phyloP scores from a whole-genome alignment of 768 basidiomycete genomes.

The Rhodosporidiobolus sp. region DNA sequence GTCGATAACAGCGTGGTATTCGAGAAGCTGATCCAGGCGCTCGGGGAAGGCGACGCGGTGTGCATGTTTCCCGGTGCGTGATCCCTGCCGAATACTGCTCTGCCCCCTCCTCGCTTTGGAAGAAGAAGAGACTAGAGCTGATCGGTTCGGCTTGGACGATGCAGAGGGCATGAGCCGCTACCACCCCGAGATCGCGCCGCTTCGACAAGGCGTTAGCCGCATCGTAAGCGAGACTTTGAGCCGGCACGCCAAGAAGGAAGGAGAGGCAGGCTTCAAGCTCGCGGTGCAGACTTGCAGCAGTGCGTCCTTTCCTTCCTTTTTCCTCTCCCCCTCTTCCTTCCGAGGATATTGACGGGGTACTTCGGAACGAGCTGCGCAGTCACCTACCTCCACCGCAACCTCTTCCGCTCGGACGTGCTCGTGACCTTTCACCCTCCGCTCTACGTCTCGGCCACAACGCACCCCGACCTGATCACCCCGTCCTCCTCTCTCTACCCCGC shows the following conservation, averaged over 20 bases:
- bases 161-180: constrained; percentile 76
- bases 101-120: too few relatives aligned
- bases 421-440: constrained; percentile 56
- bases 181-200: constrained; percentile 77
- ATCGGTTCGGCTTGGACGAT: too few relatives aligned
- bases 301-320: constrained; percentile 58
- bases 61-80: constrained; percentile 65
- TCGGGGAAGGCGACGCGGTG: constrained; percentile 31
- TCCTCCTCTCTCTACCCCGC: background rate
- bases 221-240: constrained; percentile 74
- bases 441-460: constrained; percentile 36
- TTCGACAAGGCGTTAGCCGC: constrained; percentile 84
- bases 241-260: constrained; percentile 63
- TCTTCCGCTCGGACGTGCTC: constrained; percentile 82
- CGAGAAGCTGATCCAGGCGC: constrained; percentile 56
- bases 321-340: constrained; percentile 56
- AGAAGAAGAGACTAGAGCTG: too few relatives aligned
- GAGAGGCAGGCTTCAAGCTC: constrained; percentile 59
- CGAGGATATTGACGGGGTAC: too few relatives aligned
- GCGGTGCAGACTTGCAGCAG: constrained; percentile 69
- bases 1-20: constrained; percentile 69
- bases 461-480: constrained; percentile 31
- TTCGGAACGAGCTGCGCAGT: too few relatives aligned
- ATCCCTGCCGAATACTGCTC: too few relatives aligned
- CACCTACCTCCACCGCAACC: constrained; percentile 66